Base-by-base conservation (phyloP, 495 filamentous ascomycete genomes). In the Astrocystis sublimbata region DNA sequence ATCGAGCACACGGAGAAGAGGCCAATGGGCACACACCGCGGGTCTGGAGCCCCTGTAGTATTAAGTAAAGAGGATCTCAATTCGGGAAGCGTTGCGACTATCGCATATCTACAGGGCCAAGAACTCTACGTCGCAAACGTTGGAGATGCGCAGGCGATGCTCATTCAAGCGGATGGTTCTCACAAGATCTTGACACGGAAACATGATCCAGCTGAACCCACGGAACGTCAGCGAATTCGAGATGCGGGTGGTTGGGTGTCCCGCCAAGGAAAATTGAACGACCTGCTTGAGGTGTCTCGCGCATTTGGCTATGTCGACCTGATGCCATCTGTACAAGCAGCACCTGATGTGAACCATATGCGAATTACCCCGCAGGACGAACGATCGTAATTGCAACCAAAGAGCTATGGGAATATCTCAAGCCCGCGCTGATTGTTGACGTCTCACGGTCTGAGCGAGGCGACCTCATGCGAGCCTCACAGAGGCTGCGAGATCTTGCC, bases 181-280 rank as follows among this genome's bases (percentile, higher is more conserved):
- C 81, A 91, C 71, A 86, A 84, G 61, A 85, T 93, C 59, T 75
- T 99, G 63, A 97, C 94, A 6, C 83, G 86, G 51, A 96, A 92
- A 69, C 94, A 99, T 74, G 92, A 97, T 64, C 96, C 94, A 6
- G 93, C 92, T 0, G 90, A 94, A 65, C 75, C 86, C 12, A 78
- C 76, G 23, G 94, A 99, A 74, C 84, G 94, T 35, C 85, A 91
- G 63, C 88, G 94, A 43, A 97, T 99, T 68, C 89, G 93, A 12
- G 90, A 96, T 67, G 94, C 96, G 15, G 94, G 94, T 17, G 94
- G 96, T 6, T 99, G 89, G 76, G 96, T 99, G 19, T 96, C 93
- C 35, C 85, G 94, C 38, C 91, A 93, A 69, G 94, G 94, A 9
- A 96, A 91, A 71, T 79, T 99, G 40, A 97, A 98, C 70, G 94